Conservation (phyloP, 139 green algal genomes). For the Desmodesmus armatus region DNA sequence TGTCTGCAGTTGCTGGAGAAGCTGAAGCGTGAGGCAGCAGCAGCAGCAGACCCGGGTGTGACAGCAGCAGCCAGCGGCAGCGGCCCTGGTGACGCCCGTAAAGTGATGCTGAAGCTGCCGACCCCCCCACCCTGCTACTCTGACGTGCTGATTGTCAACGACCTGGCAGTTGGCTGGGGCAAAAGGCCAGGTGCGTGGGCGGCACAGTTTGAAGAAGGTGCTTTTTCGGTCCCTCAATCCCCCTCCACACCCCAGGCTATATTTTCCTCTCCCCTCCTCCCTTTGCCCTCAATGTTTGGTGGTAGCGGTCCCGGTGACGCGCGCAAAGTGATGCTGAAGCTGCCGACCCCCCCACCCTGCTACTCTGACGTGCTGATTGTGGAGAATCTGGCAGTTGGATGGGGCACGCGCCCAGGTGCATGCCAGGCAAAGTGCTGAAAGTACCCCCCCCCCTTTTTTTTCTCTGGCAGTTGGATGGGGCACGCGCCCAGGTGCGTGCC, state of each 20-base stretch:
- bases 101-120: slow-evolving; percentile 69
- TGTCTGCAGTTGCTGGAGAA: slow-evolving; percentile 73
- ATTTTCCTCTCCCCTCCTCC: no score
- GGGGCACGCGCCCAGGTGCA: no score
- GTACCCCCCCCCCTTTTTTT: no score
- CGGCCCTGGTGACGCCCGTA: slow-evolving; percentile 57
- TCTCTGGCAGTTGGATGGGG: slow-evolving; percentile 69
- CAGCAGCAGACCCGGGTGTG: slow-evolving; percentile 45
- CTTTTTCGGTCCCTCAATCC: no score
- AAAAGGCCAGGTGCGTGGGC: no score
- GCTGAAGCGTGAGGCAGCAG: slow-evolving; percentile 61
- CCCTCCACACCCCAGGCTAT: no score
- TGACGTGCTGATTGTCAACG: slow-evolving; percentile 64
- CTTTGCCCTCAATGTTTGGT: no score
- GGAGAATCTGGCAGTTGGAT: slow-evolving; percentile 61
- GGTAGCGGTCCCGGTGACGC: slow-evolving; percentile 55
- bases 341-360: slow-evolving; percentile 72
- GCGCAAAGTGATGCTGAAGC: slow-evolving; percentile 62
- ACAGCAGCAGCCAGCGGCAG: slow-evolving; percentile 45
- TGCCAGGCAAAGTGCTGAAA: no score
- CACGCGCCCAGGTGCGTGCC: no score
- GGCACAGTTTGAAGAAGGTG: no score
- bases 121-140: slow-evolving; percentile 68
- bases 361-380: slow-evolving; percentile 68
- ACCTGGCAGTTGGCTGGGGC: slow-evolving; percentile 67